Percentiles rank a stretch among this genome's conserved stretches.
Evolutionary conservation across 768 basidiomycete species (phyloP).

Genomic region (Trametes coccinea): DNA sequence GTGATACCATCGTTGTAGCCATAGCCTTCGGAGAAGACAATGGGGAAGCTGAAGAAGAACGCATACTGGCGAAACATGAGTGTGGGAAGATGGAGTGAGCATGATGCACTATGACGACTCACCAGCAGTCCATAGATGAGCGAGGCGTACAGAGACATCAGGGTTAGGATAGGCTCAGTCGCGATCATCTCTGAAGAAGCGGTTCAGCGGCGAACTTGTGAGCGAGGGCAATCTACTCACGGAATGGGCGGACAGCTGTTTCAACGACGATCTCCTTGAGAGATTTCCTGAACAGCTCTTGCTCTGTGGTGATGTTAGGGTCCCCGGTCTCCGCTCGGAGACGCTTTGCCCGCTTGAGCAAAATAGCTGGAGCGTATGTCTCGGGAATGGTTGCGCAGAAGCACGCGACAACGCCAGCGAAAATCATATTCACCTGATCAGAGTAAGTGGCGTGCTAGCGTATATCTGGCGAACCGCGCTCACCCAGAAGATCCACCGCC

Average conservation of each 20-base stretch:
- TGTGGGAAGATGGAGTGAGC: no score
- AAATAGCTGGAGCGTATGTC: slow-evolving; percentile 47
- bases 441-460: background rate
- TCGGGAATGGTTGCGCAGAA: slow-evolving; percentile 41
- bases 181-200: slow-evolving; percentile 37
- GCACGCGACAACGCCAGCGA: slow-evolving; percentile 35
- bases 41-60: slow-evolving; percentile 38
- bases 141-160: slow-evolving; percentile 46
- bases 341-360: slow-evolving; percentile 41
- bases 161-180: slow-evolving; percentile 47
- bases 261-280: slow-evolving; percentile 39
- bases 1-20: slow-evolving; percentile 39
- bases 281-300: slow-evolving; percentile 40
- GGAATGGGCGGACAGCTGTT: slow-evolving; percentile 44
- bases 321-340: slow-evolving; percentile 40
- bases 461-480: background rate
- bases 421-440: slow-evolving; percentile 38
- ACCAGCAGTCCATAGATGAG: slow-evolving; percentile 43
- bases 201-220: background rate
- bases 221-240: slow-evolving; percentile 4
- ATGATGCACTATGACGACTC: background rate
- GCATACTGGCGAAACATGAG: slow-evolving; percentile 26
- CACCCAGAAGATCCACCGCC: slow-evolving; percentile 40
- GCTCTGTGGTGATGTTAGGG: slow-evolving; percentile 41
- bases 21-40: slow-evolving; percentile 40